phyloP scores from a whole-genome alignment of 768 basidiomycete genomes.

The Trametes maxima region DNA sequence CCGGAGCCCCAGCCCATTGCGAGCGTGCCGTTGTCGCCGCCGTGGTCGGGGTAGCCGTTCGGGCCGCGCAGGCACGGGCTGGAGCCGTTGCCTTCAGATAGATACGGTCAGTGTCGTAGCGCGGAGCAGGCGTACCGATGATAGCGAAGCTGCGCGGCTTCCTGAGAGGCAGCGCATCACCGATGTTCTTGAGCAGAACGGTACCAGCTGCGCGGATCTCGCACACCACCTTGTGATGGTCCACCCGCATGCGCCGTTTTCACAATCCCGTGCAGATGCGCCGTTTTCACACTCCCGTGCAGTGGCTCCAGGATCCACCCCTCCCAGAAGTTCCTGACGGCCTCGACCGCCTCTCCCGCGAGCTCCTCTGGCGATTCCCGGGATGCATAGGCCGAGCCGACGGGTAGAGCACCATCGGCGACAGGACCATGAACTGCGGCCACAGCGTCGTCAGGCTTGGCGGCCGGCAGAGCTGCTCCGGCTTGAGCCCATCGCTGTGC shows the following conservation, averaged over 20 bases:
- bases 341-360: conserved; percentile 62
- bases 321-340: conserved; percentile 70
- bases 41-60: conserved; percentile 49
- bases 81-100: conserved; percentile 46
- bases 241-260: conserved; percentile 80
- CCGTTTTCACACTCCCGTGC: no score
- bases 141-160: conserved; percentile 61
- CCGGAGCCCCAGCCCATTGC: conserved; percentile 86
- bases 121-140: conserved; percentile 56
- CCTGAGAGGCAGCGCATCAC: conserved; percentile 57
- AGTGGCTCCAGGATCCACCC: conserved; percentile 89
- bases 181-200: conserved; percentile 75
- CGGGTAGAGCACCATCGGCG: conserved; percentile 62
- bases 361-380: conserved; percentile 59
- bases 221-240: conserved; percentile 68
- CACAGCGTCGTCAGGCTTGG: conserved; percentile 69
- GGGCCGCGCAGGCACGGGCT: conserved; percentile 48
- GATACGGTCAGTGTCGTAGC: not conserved
- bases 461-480: conserved; percentile 60
- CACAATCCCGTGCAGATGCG: no score
- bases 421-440: conserved; percentile 80
- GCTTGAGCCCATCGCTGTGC: conserved; percentile 28
- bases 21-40: conserved; percentile 58
- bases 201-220: conserved; percentile 74
- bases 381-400: conserved; percentile 57